Base-by-base conservation (phyloP, 2,329 filamentous ascomycete genomes). In the Periglandula ipomoeae region DNA sequence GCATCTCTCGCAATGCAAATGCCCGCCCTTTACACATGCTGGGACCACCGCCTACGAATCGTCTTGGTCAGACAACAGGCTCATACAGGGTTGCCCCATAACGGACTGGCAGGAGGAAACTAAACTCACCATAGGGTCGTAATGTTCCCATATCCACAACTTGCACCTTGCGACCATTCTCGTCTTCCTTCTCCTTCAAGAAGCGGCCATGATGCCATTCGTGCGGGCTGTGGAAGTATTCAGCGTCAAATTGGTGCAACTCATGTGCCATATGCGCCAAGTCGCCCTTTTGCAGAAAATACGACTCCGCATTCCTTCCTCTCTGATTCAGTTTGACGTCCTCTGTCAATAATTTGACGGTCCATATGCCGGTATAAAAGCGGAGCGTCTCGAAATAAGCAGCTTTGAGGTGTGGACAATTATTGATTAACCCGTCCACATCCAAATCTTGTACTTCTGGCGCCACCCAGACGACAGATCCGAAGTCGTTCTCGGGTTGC, bases 381-480 rank as follows among this genome's bases (percentile, higher is more conserved):
- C 70, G 58, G 42, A 71, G 41, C 0, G 68, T 70, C 52, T 73
- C 70, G 5, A 69, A 52, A 38, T 70, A 69, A 2, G 65, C 59
- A 1, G 66, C 66, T 44, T 68, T 63, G 11, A 72, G 61, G 5
- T 66, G 52, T 4, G 67, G 67, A 45, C 68, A 70, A 9, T 61
- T 59, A 5, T 55, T 56, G 19, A 69, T 42, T 3, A 71, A 51
- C 0, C 59, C 64, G 1, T 70, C 58, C 17, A 70, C 20, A 47
- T 71, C 66, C 6, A 70, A 52, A 8, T 51, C 58, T 39, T 64
- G 59, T 20, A 70, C 51, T 38, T 56, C 52, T 17, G 66, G 58
- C 5, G 66, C 57, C 35, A 67, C 50, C 62, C 64, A 65, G 22
- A 70, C 61, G 2, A 59, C 65, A 4, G 51, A 48, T 5, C 65